A percentile compares a stretch with the other conserved stretches of the same genome.
phyloP scores from a whole-genome alignment of 805 yeast genomes.

The Wickerhamomyces rabaulensis region DNA sequence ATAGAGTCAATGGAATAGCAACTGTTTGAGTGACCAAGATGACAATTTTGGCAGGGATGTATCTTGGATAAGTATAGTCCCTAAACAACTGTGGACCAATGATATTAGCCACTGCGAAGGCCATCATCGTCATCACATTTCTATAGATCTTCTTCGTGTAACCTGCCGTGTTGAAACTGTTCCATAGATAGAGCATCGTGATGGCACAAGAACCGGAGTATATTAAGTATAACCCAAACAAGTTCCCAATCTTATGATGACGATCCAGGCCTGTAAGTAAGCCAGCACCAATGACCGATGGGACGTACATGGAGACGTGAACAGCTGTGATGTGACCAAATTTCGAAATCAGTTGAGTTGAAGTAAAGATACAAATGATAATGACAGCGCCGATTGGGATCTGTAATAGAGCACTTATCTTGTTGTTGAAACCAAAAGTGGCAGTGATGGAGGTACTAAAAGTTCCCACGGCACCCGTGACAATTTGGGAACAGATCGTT shows the following conservation, averaged over 20 bases:
- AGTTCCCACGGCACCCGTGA: constrained; percentile 37
- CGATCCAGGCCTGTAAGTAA: constrained; percentile 35
- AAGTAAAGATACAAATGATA: constrained; percentile 33
- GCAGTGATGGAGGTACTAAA: constrained; percentile 15
- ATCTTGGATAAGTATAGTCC: constrained; percentile 41
- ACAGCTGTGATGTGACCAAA: constrained; percentile 30
- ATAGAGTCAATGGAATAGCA: constrained; percentile 34
- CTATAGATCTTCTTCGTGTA: constrained; percentile 49
- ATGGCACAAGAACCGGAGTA: constrained; percentile 51
- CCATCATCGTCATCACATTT: constrained; percentile 47
- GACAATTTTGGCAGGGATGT: constrained; percentile 52
- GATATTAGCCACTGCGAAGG: constrained; percentile 48
- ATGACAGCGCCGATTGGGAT: constrained; percentile 49
- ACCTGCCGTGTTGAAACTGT: constrained; percentile 53
- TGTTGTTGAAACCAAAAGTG: constrained; percentile 16
- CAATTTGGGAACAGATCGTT: constrained; percentile 38
- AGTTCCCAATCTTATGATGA: constrained; percentile 35
- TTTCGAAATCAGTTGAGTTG: constrained; percentile 31
- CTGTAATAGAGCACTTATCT: constrained; percentile 41
- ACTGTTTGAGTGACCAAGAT: constrained; percentile 45
- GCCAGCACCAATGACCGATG: constrained; percentile 45
- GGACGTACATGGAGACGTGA: constrained; percentile 35
- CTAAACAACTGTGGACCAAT: constrained; percentile 61
- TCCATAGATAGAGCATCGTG: constrained; percentile 54
- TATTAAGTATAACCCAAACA: constrained; percentile 41